Conservation (phyloP, 805 yeast genomes). For the Starmerella sirachaensis region DNA sequence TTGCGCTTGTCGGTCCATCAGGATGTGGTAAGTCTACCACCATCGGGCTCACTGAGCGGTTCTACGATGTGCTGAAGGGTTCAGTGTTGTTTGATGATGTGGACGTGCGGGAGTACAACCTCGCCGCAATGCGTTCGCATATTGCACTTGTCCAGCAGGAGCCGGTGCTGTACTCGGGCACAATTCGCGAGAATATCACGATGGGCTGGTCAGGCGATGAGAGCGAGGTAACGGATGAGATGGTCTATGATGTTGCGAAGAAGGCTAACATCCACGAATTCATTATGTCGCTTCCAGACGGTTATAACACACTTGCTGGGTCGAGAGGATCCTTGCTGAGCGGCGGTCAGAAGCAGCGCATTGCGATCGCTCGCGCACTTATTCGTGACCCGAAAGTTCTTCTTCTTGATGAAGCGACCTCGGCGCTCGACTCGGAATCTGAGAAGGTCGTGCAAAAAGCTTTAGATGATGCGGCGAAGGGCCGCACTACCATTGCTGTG, state of each 20-base stretch:
- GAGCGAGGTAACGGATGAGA: conserved; percentile 30
- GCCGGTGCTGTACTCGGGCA: conserved; percentile 45
- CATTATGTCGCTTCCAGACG: conserved; percentile 44
- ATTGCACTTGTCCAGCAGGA: conserved; percentile 55
- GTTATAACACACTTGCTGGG: conserved; percentile 47
- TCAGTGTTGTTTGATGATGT: conserved; percentile 41
- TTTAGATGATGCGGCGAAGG: conserved; percentile 49
- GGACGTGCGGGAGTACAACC: conserved; percentile 38
- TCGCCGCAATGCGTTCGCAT: conserved; percentile 38
- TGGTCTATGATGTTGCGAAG: conserved; percentile 35
- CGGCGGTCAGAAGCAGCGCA: conserved; percentile 69
- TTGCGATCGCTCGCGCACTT: conserved; percentile 65
- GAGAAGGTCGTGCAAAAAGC: conserved; percentile 68
- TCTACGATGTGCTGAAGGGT: conserved; percentile 41
- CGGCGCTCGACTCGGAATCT: conserved; percentile 56
- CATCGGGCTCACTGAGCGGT: conserved; percentile 39
- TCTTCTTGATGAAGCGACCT: conserved; percentile 58
- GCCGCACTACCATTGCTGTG: conserved; percentile 72
- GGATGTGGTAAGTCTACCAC: conserved; percentile 54
- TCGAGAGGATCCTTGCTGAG: conserved; percentile 47
- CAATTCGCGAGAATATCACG: conserved; percentile 44
- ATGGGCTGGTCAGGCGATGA: conserved; percentile 34
- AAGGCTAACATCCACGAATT: conserved; percentile 51
- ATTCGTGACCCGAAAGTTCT: conserved; percentile 53
- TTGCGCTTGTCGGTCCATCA: conserved; percentile 58